phyloP scores from a whole-genome alignment of 1,139 yeast genomes.

The Hansenula lynferdii region DNA sequence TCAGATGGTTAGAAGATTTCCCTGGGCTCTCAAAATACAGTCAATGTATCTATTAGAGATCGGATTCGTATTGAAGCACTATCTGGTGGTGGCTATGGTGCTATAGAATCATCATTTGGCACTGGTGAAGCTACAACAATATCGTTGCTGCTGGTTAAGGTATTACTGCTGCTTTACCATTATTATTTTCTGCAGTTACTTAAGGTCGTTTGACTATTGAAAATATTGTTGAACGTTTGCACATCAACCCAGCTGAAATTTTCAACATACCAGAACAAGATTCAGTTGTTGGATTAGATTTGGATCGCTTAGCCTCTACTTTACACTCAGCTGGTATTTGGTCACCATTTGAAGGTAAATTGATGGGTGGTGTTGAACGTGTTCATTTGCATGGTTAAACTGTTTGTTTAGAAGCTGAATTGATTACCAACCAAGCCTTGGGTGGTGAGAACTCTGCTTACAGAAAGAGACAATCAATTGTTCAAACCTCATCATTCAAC shows the following conservation, averaged over 20 bases:
- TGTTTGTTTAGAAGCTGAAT: slow-evolving; percentile 76
- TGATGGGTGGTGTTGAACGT: slow-evolving; percentile 83
- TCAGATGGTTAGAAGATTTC: too few relatives aligned
- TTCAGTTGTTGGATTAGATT: slow-evolving; percentile 71
- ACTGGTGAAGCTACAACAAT: too few relatives aligned
- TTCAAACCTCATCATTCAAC: slow-evolving; percentile 16
- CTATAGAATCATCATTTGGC: too few relatives aligned
- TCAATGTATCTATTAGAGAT: too few relatives aligned
- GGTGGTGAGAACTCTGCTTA: slow-evolving; percentile 50
- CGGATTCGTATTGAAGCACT: too few relatives aligned
- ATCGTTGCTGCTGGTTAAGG: slow-evolving; percentile 74
- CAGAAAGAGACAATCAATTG: slow-evolving; percentile 24
- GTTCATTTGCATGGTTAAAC: slow-evolving; percentile 77
- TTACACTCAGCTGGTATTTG: slow-evolving; percentile 37
- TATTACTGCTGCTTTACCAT: slow-evolving; percentile 73
- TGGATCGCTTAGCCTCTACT: slow-evolving; percentile 58
- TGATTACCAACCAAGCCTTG: slow-evolving; percentile 49
- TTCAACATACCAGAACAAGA: slow-evolving; percentile 83
- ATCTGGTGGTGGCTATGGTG: too few relatives aligned
- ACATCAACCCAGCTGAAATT: slow-evolving; percentile 76
- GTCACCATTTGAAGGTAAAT: slow-evolving; percentile 49
- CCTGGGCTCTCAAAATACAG: too few relatives aligned
- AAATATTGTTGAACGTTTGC: slow-evolving; percentile 70
- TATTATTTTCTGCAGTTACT: slow-evolving; percentile 75
- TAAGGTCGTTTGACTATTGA: slow-evolving; percentile 67